Evolutionary conservation across 1,139 yeast species (phyloP).

Genomic region (Meyerozyma elateridarum): DNA sequence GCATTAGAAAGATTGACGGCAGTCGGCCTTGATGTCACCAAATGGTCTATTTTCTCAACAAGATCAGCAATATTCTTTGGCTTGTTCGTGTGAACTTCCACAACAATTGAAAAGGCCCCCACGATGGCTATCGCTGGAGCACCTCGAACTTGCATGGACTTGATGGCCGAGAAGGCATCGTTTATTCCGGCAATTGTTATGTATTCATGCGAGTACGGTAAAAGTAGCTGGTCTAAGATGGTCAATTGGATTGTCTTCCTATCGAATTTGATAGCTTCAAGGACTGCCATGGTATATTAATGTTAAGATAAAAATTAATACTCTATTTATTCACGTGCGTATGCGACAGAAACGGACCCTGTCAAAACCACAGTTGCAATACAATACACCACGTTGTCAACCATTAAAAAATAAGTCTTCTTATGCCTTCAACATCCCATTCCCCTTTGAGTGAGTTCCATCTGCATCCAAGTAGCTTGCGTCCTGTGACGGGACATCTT

Average conservation of each 20-base stretch:
- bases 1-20: constrained; percentile 91
- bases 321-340: too few relatives aligned
- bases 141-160: constrained; percentile 91
- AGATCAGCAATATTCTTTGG: constrained; percentile 29
- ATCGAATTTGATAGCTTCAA: constrained; percentile 71
- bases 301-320: background rate
- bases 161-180: constrained; percentile 79
- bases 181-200: constrained; percentile 53
- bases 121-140: constrained; percentile 99
- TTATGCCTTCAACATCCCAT: constrained; percentile 74
- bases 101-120: constrained; percentile 79
- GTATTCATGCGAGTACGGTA: constrained; percentile 77
- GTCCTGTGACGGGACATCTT: constrained; percentile 82
- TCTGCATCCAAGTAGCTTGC: constrained; percentile 64
- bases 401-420: constrained; percentile 58
- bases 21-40: constrained; percentile 84
- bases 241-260: constrained; percentile 40
- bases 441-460: constrained; percentile 53
- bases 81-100: constrained; percentile 43
- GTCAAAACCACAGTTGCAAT: too few relatives aligned
- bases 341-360: background rate
- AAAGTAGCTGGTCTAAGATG: constrained; percentile 73
- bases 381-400: background rate
- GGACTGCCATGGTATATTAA: constrained; percentile 16
- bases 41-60: constrained; percentile 49